Evolutionary conservation across 1,284 basidiomycete genomes (phyloP), one percentile per base, ranked within the genome.

Genomic region (Moesziomyces antarcticus): DNA sequence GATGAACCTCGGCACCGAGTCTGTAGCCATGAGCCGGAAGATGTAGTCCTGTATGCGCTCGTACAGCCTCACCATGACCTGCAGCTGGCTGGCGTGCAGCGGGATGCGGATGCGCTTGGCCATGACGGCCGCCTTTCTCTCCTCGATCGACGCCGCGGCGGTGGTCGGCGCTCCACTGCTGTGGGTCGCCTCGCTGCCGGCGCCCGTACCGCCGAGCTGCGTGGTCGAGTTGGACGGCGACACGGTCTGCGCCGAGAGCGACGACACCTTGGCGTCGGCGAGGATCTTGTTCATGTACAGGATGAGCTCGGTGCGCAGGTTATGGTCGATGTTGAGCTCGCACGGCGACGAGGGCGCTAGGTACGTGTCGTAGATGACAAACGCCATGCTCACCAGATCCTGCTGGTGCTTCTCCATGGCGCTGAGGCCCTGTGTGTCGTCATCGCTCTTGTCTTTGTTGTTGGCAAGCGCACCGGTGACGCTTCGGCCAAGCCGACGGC

Each of bases 251-350:
- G 55, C 45, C 35, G 60, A 50, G 10, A 22, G 42, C 5, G 53
- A 43, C 35, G 66, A 24, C 24, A 63, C 48, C 56, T 72, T 75
- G 44, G 77, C 77, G 3, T 80, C 78, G 18, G 57, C 49, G 20
- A 80, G 47, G 30, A 77, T 68, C 68, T 77, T 92, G 85, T 91
- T 92, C 79, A 99, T 89, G 85, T 98, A 98, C 70, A 90, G 91
- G 60, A 94, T 92, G 54, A 99, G 88, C 86, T 98, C 96, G 78
- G 93, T 93, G 66, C 96, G 91, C 41, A 99, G 87, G 50, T 92
- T 93, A 85, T 99, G 96, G 84, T 99, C 97, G 76, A 99, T 98
- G 86, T 99, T 99, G 64, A 99, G 89, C 86, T 99, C 96, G 85
- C 91, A 94, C 63, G 91, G 92, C 82, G 93, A 95, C 24, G 93